Percentiles rank a stretch among this genome's conserved stretches.
phyloP scores from a whole-genome alignment of 768 basidiomycete species.

The Panaeolus cyanescens region DNA sequence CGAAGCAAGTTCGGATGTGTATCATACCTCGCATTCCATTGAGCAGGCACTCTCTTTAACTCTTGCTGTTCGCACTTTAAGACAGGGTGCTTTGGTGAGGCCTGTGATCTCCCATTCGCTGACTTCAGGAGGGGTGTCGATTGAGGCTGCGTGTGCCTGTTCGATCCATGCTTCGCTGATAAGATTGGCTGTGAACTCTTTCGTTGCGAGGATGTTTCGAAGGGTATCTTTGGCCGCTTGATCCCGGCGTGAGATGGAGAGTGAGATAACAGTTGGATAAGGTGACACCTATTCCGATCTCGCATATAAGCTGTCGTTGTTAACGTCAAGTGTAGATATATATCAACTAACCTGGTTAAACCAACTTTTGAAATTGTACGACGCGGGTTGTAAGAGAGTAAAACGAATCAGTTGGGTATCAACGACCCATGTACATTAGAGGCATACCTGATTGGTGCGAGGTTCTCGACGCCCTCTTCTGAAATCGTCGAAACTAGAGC shows the following conservation, averaged over 20 bases:
- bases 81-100: slow-evolving; percentile 57
- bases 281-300: slow-evolving; percentile 36
- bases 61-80: slow-evolving; percentile 52
- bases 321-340: not conserved
- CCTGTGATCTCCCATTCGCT: slow-evolving; percentile 68
- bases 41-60: slow-evolving; percentile 69
- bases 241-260: slow-evolving; percentile 37
- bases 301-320: slow-evolving; percentile 4
- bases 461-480: slow-evolving; percentile 51
- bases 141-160: slow-evolving; percentile 52
- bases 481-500: slow-evolving; percentile 70
- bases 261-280: slow-evolving; percentile 66
- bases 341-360: slow-evolving; percentile 42
- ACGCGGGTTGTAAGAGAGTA: slow-evolving; percentile 20
- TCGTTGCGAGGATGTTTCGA: slow-evolving; percentile 63
- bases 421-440: not conserved
- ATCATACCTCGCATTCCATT: slow-evolving; percentile 58
- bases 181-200: slow-evolving; percentile 72
- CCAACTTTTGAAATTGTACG: not conserved
- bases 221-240: slow-evolving; percentile 55
- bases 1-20: not conserved
- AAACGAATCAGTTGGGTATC: slow-evolving; percentile 1
- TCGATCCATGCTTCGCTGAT: slow-evolving; percentile 72
- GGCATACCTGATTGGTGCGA: slow-evolving; percentile 57
- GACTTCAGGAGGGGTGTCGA: slow-evolving; percentile 52